Base-by-base conservation (phyloP, 257 asterid species). In the Solanum ossicruentum region DNA sequence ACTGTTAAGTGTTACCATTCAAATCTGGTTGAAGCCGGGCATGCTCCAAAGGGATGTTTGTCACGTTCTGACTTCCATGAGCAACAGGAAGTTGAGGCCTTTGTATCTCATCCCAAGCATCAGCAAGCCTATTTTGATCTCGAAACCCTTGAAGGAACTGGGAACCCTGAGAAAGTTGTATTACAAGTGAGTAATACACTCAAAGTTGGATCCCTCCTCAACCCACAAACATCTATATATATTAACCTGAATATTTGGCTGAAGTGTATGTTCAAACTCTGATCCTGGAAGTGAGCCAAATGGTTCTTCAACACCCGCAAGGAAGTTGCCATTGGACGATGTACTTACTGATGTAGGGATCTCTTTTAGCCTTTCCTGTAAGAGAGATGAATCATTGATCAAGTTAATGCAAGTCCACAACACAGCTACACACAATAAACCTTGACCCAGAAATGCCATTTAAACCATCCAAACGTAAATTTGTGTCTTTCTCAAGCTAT, bases 101-200 rank as follows among this genome's bases (percentile, higher is more conserved):
- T 85, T 95, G 98, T 88, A 94, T 89, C 84, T 95, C 98, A 84
- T 94, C 97, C 99, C 99, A 97, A 88, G 88, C 98, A 92, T 94
- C 97, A 12, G 98, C 84, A 89, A 97, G 91, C 87, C 97, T 84
- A 87, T 87, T 88, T 80, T 94, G 98, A 86, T 97, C 98, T 86
- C 86, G 99, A 87, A 94, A 97, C 84, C 93, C 98, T 88, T 88
- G 92, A 90, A 97, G 94, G 87, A 97, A 97, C 69, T 91, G 93
- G 55, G 98, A 93, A 32, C 95, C 96, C 99, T 97, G 92, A 69
- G 70, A 57, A 84, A 80, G 63, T 41, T 67, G 28, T 57, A 84
- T 52, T 67, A 69, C 49, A 56, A 83, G 61, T 83, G 52, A 69
- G 51, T 51, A 41, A 10, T 45, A 21, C 39, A 69, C 56, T 51